These are phyloP conservation scores for Penstemon newberryi DNA, from an alignment of 257 asterid genomes.

Conservation along the genomic window DNA sequence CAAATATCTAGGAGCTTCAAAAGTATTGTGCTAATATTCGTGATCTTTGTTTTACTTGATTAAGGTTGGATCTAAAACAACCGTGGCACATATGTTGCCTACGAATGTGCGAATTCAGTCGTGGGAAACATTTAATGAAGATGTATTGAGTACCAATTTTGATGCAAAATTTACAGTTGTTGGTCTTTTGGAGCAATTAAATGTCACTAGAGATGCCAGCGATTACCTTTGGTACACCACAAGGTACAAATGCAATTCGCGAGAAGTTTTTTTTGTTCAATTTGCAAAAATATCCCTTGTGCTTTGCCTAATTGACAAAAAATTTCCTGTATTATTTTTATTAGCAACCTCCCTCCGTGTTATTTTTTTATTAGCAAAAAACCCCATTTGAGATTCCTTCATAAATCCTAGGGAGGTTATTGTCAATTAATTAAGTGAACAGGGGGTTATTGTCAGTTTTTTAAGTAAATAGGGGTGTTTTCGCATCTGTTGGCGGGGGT, in stretches of 20 bases:
- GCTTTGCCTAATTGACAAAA: neutral
- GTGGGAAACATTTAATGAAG: conserved; percentile 84
- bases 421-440: no score
- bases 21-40: neutral
- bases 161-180: conserved; percentile 61
- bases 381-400: no score
- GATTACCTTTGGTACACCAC: conserved; percentile 96
- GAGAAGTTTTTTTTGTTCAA: neutral
- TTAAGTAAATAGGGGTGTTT: no score
- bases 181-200: conserved; percentile 87
- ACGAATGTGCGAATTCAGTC: conserved; percentile 46
- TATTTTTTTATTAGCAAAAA: no score
- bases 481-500: no score
- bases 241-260: conserved; percentile 45
- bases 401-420: no score
- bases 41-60: neutral
- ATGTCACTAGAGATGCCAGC: conserved; percentile 85
- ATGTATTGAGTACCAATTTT: conserved; percentile 40
- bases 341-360: no score
- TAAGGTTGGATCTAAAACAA: conserved; percentile 58
- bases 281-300: no score
- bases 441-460: no score
- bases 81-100: conserved; percentile 59
- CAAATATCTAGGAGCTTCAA: no score
- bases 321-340: no score